Percentiles rank a stretch among this genome's conserved stretches.
Conservation (phyloP, 1,284 basidiomycete genomes). For the Sanghuangporus baumii region DNA sequence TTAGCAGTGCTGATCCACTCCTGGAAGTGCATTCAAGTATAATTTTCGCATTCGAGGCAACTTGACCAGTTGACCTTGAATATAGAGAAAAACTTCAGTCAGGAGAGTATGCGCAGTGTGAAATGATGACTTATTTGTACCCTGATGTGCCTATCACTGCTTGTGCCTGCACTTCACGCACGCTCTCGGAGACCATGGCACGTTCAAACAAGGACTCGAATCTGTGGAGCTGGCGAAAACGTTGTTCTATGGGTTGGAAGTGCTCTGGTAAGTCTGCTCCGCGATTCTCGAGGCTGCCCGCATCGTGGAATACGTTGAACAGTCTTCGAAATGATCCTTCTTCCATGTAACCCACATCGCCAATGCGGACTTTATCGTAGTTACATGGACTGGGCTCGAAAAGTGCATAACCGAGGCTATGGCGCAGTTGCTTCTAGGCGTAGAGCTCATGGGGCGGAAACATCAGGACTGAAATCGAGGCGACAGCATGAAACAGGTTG, state of each 20-base stretch:
- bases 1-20: conserved; percentile 3
- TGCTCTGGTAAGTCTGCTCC: not conserved
- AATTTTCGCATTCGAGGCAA: not conserved
- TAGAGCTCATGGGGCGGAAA: not conserved
- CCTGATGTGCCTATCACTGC: not conserved
- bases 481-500: no score
- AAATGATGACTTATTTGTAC: not conserved
- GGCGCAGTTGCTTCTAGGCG: not conserved
- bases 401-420: not conserved
- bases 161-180: not conserved
- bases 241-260: not conserved
- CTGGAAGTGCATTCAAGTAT: not conserved
- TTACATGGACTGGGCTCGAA: not conserved
- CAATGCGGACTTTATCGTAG: conserved; percentile 4
- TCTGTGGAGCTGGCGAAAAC: not conserved
- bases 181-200: not conserved
- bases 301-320: conserved; percentile 1
- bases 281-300: not conserved
- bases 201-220: not conserved
- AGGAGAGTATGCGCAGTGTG: not conserved
- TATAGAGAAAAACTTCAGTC: not conserved
- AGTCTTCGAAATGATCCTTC: not conserved
- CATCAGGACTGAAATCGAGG: not conserved
- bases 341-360: conserved; percentile 3
- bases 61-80: not conserved